A percentile compares a stretch with the other conserved stretches of the same genome.
These are phyloP conservation scores for Wickerhamomyces hampshirensis DNA, from an alignment of 805 yeast genomes.

Conservation along the genomic window DNA sequence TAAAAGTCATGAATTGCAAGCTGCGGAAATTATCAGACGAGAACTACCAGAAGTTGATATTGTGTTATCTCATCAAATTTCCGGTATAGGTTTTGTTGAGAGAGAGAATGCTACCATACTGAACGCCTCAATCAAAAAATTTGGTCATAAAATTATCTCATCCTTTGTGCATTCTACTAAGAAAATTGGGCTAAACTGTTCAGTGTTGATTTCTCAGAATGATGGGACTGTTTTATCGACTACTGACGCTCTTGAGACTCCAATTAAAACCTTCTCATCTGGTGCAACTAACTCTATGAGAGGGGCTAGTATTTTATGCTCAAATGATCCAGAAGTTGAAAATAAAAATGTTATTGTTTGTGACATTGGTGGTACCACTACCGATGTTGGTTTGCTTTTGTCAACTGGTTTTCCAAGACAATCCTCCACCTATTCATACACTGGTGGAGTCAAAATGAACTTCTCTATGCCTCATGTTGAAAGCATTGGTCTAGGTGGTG, in stretches of 20 bases:
- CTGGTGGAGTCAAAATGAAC: slow-evolving; percentile 48
- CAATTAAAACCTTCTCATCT: slow-evolving; percentile 43
- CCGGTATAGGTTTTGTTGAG: slow-evolving; percentile 41
- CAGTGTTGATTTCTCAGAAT: slow-evolving; percentile 40
- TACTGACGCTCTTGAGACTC: slow-evolving; percentile 33
- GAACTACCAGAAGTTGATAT: slow-evolving; percentile 32
- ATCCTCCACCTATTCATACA: slow-evolving; percentile 35
- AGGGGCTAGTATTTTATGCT: slow-evolving; percentile 42
- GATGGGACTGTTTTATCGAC: slow-evolving; percentile 43
- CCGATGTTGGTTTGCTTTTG: slow-evolving; percentile 43
- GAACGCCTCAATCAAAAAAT: slow-evolving; percentile 38
- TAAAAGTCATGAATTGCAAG: slow-evolving; percentile 31
- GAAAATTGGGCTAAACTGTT: slow-evolving; percentile 32
- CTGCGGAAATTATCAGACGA: slow-evolving; percentile 27
- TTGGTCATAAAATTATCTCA: slow-evolving; percentile 37
- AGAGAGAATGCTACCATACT: slow-evolving; percentile 44
- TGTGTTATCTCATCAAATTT: slow-evolving; percentile 36
- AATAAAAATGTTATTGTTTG: slow-evolving; percentile 33
- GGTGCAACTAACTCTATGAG: slow-evolving; percentile 46
- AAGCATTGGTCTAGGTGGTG: slow-evolving; percentile 47
- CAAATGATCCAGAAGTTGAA: too few species aligned
- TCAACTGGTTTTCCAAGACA: slow-evolving; percentile 45
- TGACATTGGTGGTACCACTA: slow-evolving; percentile 48
- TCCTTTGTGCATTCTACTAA: slow-evolving; percentile 35
- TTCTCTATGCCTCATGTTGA: slow-evolving; percentile 48